Percentiles rank a stretch among this genome's conserved stretches.
phyloP scores from a whole-genome alignment of 805 yeast species.

The Saturnispora mendoncae region DNA sequence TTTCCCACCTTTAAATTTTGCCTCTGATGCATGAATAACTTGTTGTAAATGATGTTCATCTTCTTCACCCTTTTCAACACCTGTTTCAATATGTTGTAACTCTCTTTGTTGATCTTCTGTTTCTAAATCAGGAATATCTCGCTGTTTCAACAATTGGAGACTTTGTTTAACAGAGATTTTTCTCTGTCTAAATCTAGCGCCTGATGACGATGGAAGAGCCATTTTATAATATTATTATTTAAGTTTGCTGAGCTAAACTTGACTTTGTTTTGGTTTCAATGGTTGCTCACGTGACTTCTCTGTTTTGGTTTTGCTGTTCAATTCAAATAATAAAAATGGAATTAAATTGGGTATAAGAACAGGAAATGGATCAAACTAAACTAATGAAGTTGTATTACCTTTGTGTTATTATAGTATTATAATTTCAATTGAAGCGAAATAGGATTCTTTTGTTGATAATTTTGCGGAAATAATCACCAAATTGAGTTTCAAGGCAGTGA shows the following conservation, averaged over 20 bases:
- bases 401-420: background rate
- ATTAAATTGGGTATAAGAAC: background rate
- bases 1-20: conserved; percentile 46
- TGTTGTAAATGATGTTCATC: conserved; percentile 93
- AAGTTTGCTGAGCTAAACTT: conserved; percentile 2
- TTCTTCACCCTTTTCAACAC: conserved; percentile 96
- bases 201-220: conserved; percentile 33
- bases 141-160: conserved; percentile 64
- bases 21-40: conserved; percentile 74
- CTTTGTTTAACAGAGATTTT: conserved; percentile 90
- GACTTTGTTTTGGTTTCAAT: no score
- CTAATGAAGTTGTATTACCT: background rate
- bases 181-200: conserved; percentile 84
- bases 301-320: background rate
- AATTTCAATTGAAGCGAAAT: background rate
- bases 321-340: background rate
- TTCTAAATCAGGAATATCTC: conserved; percentile 74
- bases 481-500: conserved; percentile 1
- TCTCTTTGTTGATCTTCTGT: conserved; percentile 77
- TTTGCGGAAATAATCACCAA: background rate
- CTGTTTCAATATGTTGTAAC: conserved; percentile 84
- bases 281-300: conserved; percentile 5
- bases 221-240: conserved; percentile 17
- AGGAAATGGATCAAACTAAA: no score
- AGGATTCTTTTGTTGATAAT: background rate